Percentiles rank a stretch among this genome's conserved stretches.
These are phyloP conservation scores for Yamadazyma songkhlaensis DNA, from an alignment of 1,139 yeast genomes.

Conservation along the genomic window DNA sequence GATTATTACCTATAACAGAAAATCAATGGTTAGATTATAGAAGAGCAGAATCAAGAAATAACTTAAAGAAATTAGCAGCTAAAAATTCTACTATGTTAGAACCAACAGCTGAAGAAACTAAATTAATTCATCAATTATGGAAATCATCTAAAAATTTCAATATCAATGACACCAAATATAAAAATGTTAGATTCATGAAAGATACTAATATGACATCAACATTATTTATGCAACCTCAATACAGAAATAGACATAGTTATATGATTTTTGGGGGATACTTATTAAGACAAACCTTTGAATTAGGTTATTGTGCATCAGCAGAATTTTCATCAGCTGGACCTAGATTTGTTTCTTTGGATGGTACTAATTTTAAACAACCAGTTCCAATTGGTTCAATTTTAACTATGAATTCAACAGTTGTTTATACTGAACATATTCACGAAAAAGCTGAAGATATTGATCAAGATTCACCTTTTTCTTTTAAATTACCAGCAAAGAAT, in stretches of 20 bases:
- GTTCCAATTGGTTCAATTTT: constrained; percentile 93
- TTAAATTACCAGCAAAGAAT: constrained; percentile 57
- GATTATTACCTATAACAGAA: constrained; percentile 69
- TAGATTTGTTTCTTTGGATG: constrained; percentile 83
- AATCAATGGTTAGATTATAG: constrained; percentile 79
- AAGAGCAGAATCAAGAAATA: constrained; percentile 86
- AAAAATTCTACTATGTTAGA: constrained; percentile 58
- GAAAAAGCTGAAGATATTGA: constrained; percentile 31
- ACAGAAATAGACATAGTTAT: constrained; percentile 88
- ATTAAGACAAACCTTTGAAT: constrained; percentile 86
- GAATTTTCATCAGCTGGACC: constrained; percentile 83
- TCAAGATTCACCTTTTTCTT: constrained; percentile 42
- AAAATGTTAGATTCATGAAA: constrained; percentile 59
- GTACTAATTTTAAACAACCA: constrained; percentile 88
- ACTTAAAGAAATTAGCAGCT: constrained; percentile 77
- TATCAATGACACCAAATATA: constrained; percentile 23
- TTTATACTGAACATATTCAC: constrained; percentile 71
- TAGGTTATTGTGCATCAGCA: constrained; percentile 90
- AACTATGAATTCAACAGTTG: constrained; percentile 75
- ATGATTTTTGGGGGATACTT: constrained; percentile 94
- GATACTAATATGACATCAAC: constrained; percentile 72
- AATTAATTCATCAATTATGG: constrained; percentile 78
- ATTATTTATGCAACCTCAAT: constrained; percentile 92
- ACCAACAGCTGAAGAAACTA: constrained; percentile 70
- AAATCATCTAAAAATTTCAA: constrained; percentile 49